A percentile compares a stretch with the other conserved stretches of the same genome.
These are phyloP conservation scores for Suillus sp. DNA, from an alignment of 768 basidiomycete species.

Conservation along the genomic window DNA sequence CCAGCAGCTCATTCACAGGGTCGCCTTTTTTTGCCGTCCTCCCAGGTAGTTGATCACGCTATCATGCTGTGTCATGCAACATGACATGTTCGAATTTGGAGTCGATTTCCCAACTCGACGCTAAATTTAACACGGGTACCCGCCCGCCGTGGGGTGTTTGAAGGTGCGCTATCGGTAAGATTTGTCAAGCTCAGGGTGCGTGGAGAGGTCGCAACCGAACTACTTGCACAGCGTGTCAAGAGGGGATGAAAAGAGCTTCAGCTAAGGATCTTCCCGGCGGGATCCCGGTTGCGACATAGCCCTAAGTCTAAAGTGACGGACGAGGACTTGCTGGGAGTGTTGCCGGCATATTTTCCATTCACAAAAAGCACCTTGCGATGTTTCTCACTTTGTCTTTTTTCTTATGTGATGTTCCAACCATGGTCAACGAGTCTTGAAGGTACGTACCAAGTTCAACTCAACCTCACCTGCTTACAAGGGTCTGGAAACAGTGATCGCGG, in stretches of 20 bases:
- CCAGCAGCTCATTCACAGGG: neutral
- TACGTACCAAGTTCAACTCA: neutral
- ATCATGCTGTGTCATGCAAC: neutral
- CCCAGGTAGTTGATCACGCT: neutral
- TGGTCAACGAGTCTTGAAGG: neutral
- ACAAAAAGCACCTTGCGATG: neutral
- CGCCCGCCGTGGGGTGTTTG: neutral
- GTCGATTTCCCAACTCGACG: neutral
- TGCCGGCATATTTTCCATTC: neutral
- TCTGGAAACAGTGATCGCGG: constrained; percentile 19
- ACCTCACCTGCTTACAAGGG: neutral
- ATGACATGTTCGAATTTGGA: neutral
- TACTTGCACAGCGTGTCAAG: neutral
- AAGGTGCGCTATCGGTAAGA: neutral
- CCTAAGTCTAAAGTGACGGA: neutral
- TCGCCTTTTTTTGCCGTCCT: neutral
- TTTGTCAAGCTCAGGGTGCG: neutral
- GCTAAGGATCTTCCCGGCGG: neutral
- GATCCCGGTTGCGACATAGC: neutral
- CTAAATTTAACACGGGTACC: neutral
- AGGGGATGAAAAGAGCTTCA: neutral
- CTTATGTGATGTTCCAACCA: neutral
- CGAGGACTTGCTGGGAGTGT: neutral
- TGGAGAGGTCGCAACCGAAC: neutral
- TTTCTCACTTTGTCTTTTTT: neutral